Evolutionary conservation across 2,329 filamentous ascomycete species (phyloP).

Genomic region (Penicillium sp.): DNA sequence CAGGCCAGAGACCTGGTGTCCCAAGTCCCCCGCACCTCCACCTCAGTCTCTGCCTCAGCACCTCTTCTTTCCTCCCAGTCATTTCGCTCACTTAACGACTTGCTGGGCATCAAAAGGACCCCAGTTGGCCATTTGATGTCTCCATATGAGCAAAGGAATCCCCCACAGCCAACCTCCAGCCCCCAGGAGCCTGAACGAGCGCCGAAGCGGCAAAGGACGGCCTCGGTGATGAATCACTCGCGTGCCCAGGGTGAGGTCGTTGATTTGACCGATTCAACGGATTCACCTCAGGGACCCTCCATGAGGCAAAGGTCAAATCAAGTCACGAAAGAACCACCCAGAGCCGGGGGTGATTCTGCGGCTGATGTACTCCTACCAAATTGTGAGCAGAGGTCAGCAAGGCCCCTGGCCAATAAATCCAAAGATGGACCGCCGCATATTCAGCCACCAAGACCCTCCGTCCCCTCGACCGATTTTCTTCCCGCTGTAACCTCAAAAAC

Average conservation of each 20-base stretch:
- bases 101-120: slow-evolving; percentile 58
- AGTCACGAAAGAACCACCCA: background rate
- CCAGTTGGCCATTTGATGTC: slow-evolving; percentile 58
- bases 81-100: slow-evolving; percentile 51
- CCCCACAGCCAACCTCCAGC: slow-evolving; percentile 7
- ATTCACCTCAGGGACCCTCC: background rate
- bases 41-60: slow-evolving; percentile 1
- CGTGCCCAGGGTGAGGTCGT: slow-evolving; percentile 13
- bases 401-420: background rate
- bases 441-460: background rate
- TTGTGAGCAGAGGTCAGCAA: background rate
- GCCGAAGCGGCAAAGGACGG: slow-evolving; percentile 28
- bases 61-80: slow-evolving; percentile 34
- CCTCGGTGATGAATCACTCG: slow-evolving; percentile 10
- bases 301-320: background rate
- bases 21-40: slow-evolving; percentile 37
- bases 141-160: slow-evolving; percentile 50
- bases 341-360: background rate
- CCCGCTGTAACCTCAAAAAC: background rate
- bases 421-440: background rate
- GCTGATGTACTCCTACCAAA: background rate
- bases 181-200: slow-evolving; percentile 21
- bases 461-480: background rate
- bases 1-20: slow-evolving; percentile 28
- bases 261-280: slow-evolving; percentile 19